Evolutionary conservation across 1,284 basidiomycete species (phyloP), one percentile per base, ranked within the genome.

Genomic region (Cutaneotrichosporon cutaneum): DNA sequence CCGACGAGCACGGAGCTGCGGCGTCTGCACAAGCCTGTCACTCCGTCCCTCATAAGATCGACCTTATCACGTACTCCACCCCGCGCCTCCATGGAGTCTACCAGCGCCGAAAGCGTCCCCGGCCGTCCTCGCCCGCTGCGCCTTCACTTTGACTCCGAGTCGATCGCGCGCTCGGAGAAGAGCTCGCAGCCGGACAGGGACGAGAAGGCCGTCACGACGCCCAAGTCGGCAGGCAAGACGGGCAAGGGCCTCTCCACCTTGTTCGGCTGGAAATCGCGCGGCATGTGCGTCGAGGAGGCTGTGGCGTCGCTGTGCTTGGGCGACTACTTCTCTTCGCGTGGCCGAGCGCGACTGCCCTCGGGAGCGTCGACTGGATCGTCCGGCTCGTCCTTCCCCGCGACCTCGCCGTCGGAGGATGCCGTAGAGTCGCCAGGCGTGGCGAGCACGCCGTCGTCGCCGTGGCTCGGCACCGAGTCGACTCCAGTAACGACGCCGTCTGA

Each of bases 251-350:
- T 54, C 22, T 39, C 48, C 16, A 18, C 21, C 22, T 35, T 2
- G 18, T 54, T 54, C 16, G 52, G 52, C 13, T 73, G 74, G 68
- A 70, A 71, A 58, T 73, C 71, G 3, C 69, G 68, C n/a, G 68
- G 70, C 4, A 66, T 76, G 47, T 64, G 62, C 13, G 58, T 73
- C 3, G 72, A 72, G 51, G 74, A 77, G 32, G 70, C 72, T 4
- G 69, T 77, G n/a, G 74, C 75, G 0, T 64, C 68, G 0, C 60
- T 77, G 3, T 72, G 65, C 45, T 57, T 76, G 18, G 74, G 74
- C 10, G 74, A 76, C 55, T 75, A 75, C 65, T 73, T 77, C 62
- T 69, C 69, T 1, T 68, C 69, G n/a, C 58, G 68, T 4, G 42
- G 62, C 30, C 53, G 65, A 4, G 27, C 54, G 8, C 18, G 27